A percentile compares a stretch with the other conserved stretches of the same genome.
phyloP scores from a whole-genome alignment of 2,329 filamentous ascomycete genomes.

The Fusarium pininemorale region DNA sequence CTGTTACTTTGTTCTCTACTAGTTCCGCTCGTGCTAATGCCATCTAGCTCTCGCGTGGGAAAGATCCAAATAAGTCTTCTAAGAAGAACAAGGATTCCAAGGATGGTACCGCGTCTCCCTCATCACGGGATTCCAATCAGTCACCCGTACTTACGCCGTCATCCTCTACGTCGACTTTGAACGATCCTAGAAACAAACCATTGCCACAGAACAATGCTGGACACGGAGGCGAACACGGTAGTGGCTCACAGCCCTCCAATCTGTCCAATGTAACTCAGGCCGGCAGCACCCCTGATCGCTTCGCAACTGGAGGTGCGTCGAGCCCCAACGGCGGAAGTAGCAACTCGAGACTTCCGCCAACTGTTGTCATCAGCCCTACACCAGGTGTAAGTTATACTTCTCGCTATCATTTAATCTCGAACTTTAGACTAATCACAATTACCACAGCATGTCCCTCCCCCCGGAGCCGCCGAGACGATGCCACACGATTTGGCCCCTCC shows the following conservation, averaged over 20 bases:
- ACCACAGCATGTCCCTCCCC: conserved; percentile 81
- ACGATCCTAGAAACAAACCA: conserved; percentile 86
- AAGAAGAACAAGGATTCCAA: conserved; percentile 78
- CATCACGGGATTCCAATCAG: conserved; percentile 66
- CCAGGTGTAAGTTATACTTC: conserved; percentile 74
- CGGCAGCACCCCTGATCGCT: conserved; percentile 53
- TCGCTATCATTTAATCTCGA: background rate
- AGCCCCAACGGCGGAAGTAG: conserved; percentile 50
- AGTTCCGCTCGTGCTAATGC: conserved; percentile 19
- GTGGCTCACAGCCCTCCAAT: conserved; percentile 52
- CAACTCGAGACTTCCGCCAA: conserved; percentile 71
- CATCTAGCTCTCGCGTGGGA: conserved; percentile 86
- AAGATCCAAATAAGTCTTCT: conserved; percentile 84
- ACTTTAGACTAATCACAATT: conserved; percentile 15
- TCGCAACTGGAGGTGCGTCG: conserved; percentile 48
- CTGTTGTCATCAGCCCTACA: conserved; percentile 94
- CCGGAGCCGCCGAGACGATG: conserved; percentile 96
- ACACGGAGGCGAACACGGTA: conserved; percentile 54
- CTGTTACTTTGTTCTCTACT: background rate
- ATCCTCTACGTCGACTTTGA: conserved; percentile 87
- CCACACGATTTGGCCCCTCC: conserved; percentile 95
- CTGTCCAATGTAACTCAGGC: conserved; percentile 50
- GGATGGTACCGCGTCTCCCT: conserved; percentile 83
- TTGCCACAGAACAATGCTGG: conserved; percentile 66
- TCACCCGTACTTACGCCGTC: conserved; percentile 79